Evolutionary conservation across 495 filamentous ascomycete genomes (phyloP), one percentile per base, ranked within the genome.

Genomic region (Schizothecium vesticola): DNA sequence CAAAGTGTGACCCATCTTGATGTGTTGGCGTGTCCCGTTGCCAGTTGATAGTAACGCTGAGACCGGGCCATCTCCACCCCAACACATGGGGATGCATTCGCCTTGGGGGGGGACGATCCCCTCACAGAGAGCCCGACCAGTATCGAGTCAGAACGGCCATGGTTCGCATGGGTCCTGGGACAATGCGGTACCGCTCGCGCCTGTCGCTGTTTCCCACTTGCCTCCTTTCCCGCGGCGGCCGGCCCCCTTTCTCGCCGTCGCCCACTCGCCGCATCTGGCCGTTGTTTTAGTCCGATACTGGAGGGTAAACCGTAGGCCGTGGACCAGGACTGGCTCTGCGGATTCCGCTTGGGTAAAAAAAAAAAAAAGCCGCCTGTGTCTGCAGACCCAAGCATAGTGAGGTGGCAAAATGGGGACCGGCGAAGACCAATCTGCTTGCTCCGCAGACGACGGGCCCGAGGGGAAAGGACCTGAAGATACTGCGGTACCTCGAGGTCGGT

Each of bases 1-100:
- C 81, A 79, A 84, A 81, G 84, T 84, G 83, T 80, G 83, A 85
- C 83, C 84, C 84, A 83, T 85, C 78, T 83, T 91, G 92, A 93
- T 97, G 93, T 88, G 93, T 84, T 97, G 93, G 93, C 93, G 90
- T 89, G 80, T 83, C 83, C 91, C 85, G 82, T 88, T 86, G 84
- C 93, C 92, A 95, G 89, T 91, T 84, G 82, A 86, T 87, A 85
- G 81, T 87, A 80, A 70, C 76, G 79, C 79, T 78, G 85, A 81
- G 84, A 83, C 83, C 84, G 83, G 83, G 82, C 78, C 81, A 85
- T 81, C 82, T 86, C 85, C 84, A 86, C 85, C 80, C 81, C 82
- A 74, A 78, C 81, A 81, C 81, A 82, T 80, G 75, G 72, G 78
- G 77, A 79, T 80, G 79, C 79, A 79, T 79, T 75, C 69, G 69